A percentile compares a stretch with the other conserved stretches of the same genome.
Conservation (phyloP, 352 stramenopile genomes). For the Phytophthora constricta region DNA sequence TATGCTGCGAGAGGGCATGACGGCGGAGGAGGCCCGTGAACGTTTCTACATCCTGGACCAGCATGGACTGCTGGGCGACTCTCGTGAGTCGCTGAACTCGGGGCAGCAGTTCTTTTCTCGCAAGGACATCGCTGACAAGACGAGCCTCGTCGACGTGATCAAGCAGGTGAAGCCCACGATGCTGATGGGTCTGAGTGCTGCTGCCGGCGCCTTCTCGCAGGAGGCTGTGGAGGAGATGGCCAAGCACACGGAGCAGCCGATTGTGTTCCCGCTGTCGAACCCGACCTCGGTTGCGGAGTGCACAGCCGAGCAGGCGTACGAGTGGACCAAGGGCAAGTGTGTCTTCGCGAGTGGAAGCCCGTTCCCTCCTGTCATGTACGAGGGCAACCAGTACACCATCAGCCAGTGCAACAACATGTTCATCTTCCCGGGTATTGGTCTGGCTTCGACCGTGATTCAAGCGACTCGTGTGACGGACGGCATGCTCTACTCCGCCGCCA, state of each 20-base stretch:
- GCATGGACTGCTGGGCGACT: constrained; percentile 66
- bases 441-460: constrained; percentile 90
- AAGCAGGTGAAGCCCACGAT: constrained; percentile 93
- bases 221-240: constrained; percentile 90
- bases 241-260: constrained; percentile 87
- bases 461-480: constrained; percentile 87
- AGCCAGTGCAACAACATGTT: constrained; percentile 98
- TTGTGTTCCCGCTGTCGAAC: constrained; percentile 98
- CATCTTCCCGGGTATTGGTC: constrained; percentile 96
- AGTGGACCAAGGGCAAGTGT: constrained; percentile 95
- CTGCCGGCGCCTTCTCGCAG: constrained; percentile 89
- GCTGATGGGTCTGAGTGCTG: constrained; percentile 93
- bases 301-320: constrained; percentile 95
- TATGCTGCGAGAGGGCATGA: constrained; percentile 91
- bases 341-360: constrained; percentile 97
- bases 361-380: constrained; percentile 92
- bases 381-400: constrained; percentile 82
- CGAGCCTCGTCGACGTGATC: constrained; percentile 82
- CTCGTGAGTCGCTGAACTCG: constrained; percentile 60
- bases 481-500: constrained; percentile 96
- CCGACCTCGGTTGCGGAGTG: constrained; percentile 97
- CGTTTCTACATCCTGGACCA: constrained; percentile 87
- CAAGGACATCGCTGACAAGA: constrained; percentile 71
- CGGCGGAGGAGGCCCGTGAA: constrained; percentile 68
- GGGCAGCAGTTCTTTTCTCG: constrained; percentile 87